phyloP scores from a whole-genome alignment of 2,329 filamentous ascomycete genomes.

The Penicillium polonicum region DNA sequence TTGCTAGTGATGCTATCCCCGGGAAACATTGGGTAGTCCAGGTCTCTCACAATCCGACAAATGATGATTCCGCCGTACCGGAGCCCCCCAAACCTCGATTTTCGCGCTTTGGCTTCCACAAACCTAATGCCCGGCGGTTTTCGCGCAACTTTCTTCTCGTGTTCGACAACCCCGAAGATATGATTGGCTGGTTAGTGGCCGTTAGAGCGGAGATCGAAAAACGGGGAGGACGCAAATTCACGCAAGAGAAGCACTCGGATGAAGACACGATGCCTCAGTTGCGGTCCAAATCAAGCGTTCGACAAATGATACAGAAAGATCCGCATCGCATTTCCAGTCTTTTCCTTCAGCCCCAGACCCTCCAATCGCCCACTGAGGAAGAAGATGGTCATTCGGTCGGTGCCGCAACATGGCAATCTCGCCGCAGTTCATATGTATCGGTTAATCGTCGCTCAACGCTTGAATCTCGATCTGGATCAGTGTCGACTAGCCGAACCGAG shows the following conservation, averaged over 20 bases:
- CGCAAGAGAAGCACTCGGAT: constrained; percentile 37
- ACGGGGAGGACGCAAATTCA: constrained; percentile 47
- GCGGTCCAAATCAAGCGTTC: constrained; percentile 30
- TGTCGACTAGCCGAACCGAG: constrained; percentile 31
- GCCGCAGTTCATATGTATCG: constrained; percentile 32
- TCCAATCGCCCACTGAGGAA: constrained; percentile 26
- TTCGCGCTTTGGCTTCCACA: constrained; percentile 42
- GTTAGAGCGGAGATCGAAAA: constrained; percentile 48
- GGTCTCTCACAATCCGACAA: constrained; percentile 41
- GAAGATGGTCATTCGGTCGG: constrained; percentile 23
- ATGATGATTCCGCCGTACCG: constrained; percentile 24
- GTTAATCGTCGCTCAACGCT: constrained; percentile 31
- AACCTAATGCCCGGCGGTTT: constrained; percentile 34
- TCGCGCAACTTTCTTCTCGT: constrained; percentile 46
- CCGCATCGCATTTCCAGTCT: constrained; percentile 35
- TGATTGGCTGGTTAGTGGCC: constrained; percentile 47
- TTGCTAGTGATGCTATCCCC: constrained; percentile 51
- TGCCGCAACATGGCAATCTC: constrained; percentile 26
- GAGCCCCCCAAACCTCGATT: constrained; percentile 39
- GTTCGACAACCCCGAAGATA: constrained; percentile 44
- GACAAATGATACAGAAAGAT: constrained; percentile 38
- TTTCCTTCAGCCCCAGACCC: constrained; percentile 29
- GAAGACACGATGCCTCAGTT: constrained; percentile 29
- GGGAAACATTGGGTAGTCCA: constrained; percentile 52
- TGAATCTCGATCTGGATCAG: constrained; percentile 32